Conservation (phyloP, 202 grass and related monocot genomes). For the Musa balbisiana region DNA sequence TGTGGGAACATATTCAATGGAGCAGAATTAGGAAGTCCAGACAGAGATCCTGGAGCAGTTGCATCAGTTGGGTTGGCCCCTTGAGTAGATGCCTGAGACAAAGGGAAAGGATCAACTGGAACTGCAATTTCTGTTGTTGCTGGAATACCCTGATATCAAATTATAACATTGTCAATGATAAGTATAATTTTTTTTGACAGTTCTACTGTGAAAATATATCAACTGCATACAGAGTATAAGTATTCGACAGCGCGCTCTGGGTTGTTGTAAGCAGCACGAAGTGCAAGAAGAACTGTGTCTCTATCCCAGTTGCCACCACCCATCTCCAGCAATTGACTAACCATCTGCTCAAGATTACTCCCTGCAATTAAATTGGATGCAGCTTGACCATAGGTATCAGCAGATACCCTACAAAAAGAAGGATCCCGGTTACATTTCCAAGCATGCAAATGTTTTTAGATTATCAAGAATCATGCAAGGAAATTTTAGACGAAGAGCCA, state of each 20-base stretch:
- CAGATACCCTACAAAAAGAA: slow-evolving; percentile 30
- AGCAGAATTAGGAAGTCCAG: slow-evolving; percentile 65
- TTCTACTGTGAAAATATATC: background rate
- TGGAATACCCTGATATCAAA: slow-evolving; percentile 70
- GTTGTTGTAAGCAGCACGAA: slow-evolving; percentile 91
- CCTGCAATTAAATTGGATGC: slow-evolving; percentile 56
- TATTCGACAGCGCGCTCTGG: slow-evolving; percentile 96
- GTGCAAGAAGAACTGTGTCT: slow-evolving; percentile 65
- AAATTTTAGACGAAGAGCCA: too few relatives aligned
- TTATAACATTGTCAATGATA: slow-evolving; percentile 1
- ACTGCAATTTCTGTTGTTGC: slow-evolving; percentile 67
- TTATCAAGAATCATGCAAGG: too few relatives aligned
- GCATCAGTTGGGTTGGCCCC: slow-evolving; percentile 30
- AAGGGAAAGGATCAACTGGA: slow-evolving; percentile 26
- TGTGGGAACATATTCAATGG: slow-evolving; percentile 95
- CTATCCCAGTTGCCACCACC: slow-evolving; percentile 93
- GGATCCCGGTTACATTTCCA: background rate
- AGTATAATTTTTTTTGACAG: background rate
- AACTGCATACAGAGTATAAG: slow-evolving; percentile 72
- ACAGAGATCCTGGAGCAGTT: slow-evolving; percentile 36
- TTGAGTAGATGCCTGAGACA: slow-evolving; percentile 31
- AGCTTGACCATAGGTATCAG: slow-evolving; percentile 38
- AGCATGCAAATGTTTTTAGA: too few relatives aligned
- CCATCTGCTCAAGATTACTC: slow-evolving; percentile 50
- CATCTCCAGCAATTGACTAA: slow-evolving; percentile 93